These are phyloP conservation scores for Uncinocarpus reesii DNA, from an alignment of 2,329 filamentous ascomycete genomes.

Conservation along the genomic window DNA sequence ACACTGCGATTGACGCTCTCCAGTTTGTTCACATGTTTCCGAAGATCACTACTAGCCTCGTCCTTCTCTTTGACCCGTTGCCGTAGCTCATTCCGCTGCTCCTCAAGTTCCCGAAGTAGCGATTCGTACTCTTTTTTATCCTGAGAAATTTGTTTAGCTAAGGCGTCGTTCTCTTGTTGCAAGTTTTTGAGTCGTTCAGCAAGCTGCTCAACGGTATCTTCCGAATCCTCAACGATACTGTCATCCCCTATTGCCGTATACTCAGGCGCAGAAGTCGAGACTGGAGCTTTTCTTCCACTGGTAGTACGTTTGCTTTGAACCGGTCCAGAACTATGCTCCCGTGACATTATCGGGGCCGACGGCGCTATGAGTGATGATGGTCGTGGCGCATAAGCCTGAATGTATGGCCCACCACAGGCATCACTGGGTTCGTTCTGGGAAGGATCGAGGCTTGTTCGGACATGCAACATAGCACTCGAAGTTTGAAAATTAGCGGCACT, in stretches of 20 bases:
- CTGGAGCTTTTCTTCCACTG: conserved; percentile 58
- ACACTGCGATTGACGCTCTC: conserved; percentile 73
- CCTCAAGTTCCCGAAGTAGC: conserved; percentile 57
- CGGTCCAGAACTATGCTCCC: conserved; percentile 54
- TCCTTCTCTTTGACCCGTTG: conserved; percentile 79
- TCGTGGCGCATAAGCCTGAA: conserved; percentile 45
- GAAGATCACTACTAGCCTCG: conserved; percentile 73
- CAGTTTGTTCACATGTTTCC: conserved; percentile 66
- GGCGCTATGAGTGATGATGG: conserved; percentile 50
- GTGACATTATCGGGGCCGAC: conserved; percentile 48
- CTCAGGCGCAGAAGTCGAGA: conserved; percentile 51
- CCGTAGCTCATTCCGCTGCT: conserved; percentile 69
- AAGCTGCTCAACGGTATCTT: conserved; percentile 62
- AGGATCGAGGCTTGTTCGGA: conserved; percentile 57
- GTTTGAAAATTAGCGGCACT: conserved; percentile 89
- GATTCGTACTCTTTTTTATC: conserved; percentile 61
- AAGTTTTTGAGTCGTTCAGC: conserved; percentile 72
- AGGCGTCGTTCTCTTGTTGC: conserved; percentile 72
- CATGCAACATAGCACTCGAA: conserved; percentile 70
- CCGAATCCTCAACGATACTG: conserved; percentile 43
- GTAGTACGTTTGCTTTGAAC: conserved; percentile 53
- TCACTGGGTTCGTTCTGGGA: conserved; percentile 28
- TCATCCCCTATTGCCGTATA: conserved; percentile 32
- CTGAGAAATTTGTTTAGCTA: conserved; percentile 53
- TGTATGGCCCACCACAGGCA: conserved; percentile 31